Evolutionary conservation across 257 asterid species (phyloP).

Genomic region (Haberlea rhodopensis): DNA sequence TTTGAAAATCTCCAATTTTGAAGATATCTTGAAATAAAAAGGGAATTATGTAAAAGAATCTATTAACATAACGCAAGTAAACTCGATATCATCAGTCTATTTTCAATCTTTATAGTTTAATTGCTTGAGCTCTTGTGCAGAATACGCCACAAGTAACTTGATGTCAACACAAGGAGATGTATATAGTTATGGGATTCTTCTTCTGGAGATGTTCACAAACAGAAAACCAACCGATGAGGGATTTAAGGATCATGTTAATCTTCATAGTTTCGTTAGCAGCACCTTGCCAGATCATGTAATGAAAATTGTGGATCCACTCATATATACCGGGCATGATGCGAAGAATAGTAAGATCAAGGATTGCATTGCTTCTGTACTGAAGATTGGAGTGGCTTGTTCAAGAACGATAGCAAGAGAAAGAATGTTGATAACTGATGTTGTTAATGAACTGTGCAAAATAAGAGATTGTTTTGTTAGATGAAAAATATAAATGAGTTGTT

Average conservation of each 20-base stretch:
- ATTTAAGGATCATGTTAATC: slow-evolving; percentile 26
- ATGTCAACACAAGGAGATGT: slow-evolving; percentile 38
- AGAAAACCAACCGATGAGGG: slow-evolving; percentile 39
- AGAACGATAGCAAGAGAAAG: slow-evolving; percentile 1
- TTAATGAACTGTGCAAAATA: neutral
- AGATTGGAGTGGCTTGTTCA: slow-evolving; percentile 23
- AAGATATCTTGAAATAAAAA: no score
- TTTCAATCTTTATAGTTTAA: neutral
- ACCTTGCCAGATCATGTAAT: slow-evolving; percentile 23
- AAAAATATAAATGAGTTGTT: no score
- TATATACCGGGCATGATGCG: neutral
- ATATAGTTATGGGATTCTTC: slow-evolving; percentile 42
- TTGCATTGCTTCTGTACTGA: slow-evolving; percentile 8
- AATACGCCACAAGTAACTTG: slow-evolving; percentile 38
- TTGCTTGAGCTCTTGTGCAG: slow-evolving; percentile 21
- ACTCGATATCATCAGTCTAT: no score
- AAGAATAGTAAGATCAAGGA: neutral
- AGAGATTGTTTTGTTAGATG: no score
- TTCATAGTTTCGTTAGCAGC: slow-evolving; percentile 30
- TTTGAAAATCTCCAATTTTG: no score
- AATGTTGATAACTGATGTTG: neutral
- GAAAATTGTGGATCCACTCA: slow-evolving; percentile 31
- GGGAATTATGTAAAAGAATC: no score
- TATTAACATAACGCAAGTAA: no score
- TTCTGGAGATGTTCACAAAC: slow-evolving; percentile 41